A percentile compares a stretch with the other conserved stretches of the same genome.
Evolutionary conservation across 2,329 filamentous ascomycete genomes (phyloP).

Genomic region (Fusarium sp.): DNA sequence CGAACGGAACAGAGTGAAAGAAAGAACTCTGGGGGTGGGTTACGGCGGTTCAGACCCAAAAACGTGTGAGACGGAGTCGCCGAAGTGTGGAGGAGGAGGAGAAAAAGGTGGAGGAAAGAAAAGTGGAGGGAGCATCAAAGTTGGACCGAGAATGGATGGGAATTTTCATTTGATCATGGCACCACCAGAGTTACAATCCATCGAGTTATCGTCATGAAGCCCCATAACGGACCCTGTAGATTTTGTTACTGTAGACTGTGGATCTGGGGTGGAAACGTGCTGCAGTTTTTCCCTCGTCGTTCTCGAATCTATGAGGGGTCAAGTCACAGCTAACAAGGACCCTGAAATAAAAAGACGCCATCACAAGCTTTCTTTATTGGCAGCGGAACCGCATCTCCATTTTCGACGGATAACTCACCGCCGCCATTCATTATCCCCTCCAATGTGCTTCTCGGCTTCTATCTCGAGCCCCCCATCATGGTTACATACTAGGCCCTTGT

Average conservation of each 20-base stretch:
- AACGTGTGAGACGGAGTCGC: constrained; percentile 30
- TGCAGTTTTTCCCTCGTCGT: constrained; percentile 6
- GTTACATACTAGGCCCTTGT: not conserved
- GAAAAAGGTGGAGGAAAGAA: not conserved
- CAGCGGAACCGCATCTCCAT: constrained; percentile 15
- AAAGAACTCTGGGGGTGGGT: constrained; percentile 7
- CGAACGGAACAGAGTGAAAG: not conserved
- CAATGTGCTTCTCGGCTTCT: not conserved
- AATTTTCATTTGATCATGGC: constrained; percentile 8
- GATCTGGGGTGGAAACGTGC: constrained; percentile 34
- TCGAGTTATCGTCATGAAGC: not conserved
- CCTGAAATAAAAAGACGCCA: constrained; percentile 22
- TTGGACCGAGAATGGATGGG: constrained; percentile 6
- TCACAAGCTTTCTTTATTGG: not conserved
- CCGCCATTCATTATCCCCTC: not conserved
- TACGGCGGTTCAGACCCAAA: not conserved
- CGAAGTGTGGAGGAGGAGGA: constrained; percentile 26
- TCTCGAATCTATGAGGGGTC: not conserved
- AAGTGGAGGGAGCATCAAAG: constrained; percentile 2
- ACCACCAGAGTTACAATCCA: not conserved
- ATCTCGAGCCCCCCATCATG: not conserved
- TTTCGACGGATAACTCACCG: not conserved
- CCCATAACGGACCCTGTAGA: not conserved
- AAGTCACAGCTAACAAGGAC: not conserved
- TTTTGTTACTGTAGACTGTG: constrained; percentile 9